These are phyloP conservation scores for Nadsonia starkeyi-henricii DNA, from an alignment of 1,139 yeast species.

Conservation along the genomic window DNA sequence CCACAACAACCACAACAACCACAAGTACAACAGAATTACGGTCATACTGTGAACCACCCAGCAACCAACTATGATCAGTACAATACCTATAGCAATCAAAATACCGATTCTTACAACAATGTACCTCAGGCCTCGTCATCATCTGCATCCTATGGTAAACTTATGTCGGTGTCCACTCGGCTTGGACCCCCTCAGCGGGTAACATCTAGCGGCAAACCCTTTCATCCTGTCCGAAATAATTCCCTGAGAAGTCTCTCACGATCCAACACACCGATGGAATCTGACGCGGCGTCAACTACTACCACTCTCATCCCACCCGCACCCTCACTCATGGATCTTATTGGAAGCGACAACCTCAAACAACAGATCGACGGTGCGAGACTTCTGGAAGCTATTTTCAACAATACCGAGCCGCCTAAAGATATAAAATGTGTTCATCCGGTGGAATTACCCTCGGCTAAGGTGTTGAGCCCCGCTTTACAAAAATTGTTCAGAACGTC, in stretches of 20 bases:
- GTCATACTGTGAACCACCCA: conserved; percentile 1
- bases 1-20: neutral
- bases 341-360: conserved; percentile 10
- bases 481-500: conserved; percentile 8
- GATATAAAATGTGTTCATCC: conserved; percentile 10
- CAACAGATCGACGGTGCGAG: conserved; percentile 12
- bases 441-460: conserved; percentile 13
- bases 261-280: neutral
- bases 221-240: neutral
- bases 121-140: neutral
- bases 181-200: neutral
- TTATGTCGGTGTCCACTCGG: neutral
- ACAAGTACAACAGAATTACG: conserved; percentile 3
- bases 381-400: conserved; percentile 11
- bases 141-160: neutral
- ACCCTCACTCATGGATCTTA: conserved; percentile 11
- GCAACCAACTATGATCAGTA: neutral
- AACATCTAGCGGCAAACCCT: neutral
- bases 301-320: no score
- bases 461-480: conserved; percentile 12
- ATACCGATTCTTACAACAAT: neutral
- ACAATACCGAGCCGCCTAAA: conserved; percentile 10
- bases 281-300: neutral
- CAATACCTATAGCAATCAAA: neutral
- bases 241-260: neutral